These are phyloP conservation scores for Creolimax fragrantissima DNA, from an alignment of 78 protist species.

Conservation along the genomic window DNA sequence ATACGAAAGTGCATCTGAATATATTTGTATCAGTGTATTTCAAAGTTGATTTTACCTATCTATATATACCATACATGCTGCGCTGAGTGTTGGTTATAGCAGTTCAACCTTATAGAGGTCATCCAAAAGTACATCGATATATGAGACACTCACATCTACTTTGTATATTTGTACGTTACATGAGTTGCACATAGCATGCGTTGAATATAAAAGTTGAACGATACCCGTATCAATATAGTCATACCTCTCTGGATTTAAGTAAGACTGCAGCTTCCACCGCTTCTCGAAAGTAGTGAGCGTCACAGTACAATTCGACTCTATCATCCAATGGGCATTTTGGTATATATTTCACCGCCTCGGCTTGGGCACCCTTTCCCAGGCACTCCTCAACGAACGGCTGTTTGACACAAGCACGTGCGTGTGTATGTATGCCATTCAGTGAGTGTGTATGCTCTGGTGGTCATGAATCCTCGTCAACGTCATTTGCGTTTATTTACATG, in stretches of 20 bases:
- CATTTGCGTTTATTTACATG: background rate
- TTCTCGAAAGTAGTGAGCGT: background rate
- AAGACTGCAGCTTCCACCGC: conserved; percentile 13
- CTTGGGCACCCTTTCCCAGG: background rate
- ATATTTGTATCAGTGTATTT: background rate
- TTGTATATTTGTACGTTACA: background rate
- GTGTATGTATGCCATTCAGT: background rate
- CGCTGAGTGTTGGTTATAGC: no score
- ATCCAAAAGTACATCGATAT: background rate
- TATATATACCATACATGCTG: background rate
- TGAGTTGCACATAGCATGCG: background rate
- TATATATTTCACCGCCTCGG: conserved; percentile 32
- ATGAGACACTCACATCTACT: background rate
- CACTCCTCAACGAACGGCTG: conserved; percentile 34
- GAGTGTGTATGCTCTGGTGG: background rate
- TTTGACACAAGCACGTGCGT: no score
- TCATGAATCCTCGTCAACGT: no score
- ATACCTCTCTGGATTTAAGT: background rate
- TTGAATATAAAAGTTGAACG: background rate
- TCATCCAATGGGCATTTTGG: background rate
- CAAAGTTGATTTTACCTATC: background rate
- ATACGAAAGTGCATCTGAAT: background rate
- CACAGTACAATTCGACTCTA: background rate
- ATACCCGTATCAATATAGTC: background rate
- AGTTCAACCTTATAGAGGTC: background rate